phyloP scores from a whole-genome alignment of 2,329 filamentous ascomycete species.

The Emmonsia crescens region DNA sequence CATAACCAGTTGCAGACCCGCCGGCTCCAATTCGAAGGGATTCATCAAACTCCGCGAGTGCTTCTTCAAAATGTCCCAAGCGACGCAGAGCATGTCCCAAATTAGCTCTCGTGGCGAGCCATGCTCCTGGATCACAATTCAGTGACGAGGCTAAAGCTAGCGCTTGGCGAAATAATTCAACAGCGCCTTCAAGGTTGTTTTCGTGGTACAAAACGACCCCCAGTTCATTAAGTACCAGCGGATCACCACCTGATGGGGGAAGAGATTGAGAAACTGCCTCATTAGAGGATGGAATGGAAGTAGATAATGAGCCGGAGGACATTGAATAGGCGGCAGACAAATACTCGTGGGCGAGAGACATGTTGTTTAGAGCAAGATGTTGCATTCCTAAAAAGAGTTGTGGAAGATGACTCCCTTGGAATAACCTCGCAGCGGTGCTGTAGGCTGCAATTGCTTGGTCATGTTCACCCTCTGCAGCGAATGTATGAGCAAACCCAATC shows the following conservation, averaged over 20 bases:
- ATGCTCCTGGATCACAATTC: conserved; percentile 69
- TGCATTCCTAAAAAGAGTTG: conserved; percentile 98
- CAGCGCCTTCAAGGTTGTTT: conserved; percentile 62
- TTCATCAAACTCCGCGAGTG: conserved; percentile 73
- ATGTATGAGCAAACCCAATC: conserved; percentile 98
- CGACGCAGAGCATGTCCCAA: conserved; percentile 79
- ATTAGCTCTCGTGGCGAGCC: conserved; percentile 76
- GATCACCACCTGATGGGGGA: conserved; percentile 46
- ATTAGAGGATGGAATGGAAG: conserved; percentile 19
- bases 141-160: conserved; percentile 69
- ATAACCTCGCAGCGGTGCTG: conserved; percentile 84
- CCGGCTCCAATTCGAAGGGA: conserved; percentile 67
- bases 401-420: conserved; percentile 92
- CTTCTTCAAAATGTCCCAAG: conserved; percentile 55
- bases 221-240: conserved; percentile 86
- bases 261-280: conserved; percentile 43
- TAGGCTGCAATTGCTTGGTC: conserved; percentile 98
- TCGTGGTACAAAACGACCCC: conserved; percentile 95
- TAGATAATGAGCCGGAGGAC: conserved; percentile 32
- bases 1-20: conserved; percentile 68
- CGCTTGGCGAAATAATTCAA: conserved; percentile 65
- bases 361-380: conserved; percentile 89
- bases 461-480: conserved; percentile 93
- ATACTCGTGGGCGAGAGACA: conserved; percentile 88
- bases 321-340: conserved; percentile 72